phyloP scores from a whole-genome alignment of 1,284 basidiomycete species.

The Vanrija sp. region DNA sequence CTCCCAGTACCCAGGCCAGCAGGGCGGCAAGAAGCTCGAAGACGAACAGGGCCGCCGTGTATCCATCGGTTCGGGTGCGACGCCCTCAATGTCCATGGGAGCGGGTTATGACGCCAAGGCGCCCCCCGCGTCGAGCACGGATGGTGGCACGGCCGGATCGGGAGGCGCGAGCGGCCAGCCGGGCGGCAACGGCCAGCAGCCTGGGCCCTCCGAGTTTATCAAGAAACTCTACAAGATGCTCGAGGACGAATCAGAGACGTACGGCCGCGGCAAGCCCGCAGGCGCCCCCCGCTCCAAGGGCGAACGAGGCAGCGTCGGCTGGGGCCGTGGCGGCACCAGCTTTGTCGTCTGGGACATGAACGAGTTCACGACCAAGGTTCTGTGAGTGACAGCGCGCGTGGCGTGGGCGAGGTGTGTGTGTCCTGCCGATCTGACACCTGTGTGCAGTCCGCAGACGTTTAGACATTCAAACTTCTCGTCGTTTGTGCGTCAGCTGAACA shows the following conservation, averaged over 20 bases:
- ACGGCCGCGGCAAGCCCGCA: constrained; percentile 33
- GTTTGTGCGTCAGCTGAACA: constrained; percentile 93
- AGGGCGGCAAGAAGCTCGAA: constrained; percentile 1
- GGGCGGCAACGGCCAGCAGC: constrained; percentile 10
- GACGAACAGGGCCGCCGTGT: too few species aligned
- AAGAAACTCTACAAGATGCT: constrained; percentile 84
- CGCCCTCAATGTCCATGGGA: too few species aligned
- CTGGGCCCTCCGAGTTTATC: constrained; percentile 70
- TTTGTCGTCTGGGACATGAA: constrained; percentile 99
- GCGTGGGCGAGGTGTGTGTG: neutral
- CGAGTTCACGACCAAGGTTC: constrained; percentile 89
- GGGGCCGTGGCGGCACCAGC: constrained; percentile 80
- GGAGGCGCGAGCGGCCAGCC: too few species aligned
- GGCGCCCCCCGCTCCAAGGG: constrained; percentile 25
- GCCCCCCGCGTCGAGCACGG: neutral
- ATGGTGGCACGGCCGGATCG: neutral
- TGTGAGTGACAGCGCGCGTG: constrained; percentile 45
- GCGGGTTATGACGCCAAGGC: neutral
- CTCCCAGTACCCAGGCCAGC: neutral
- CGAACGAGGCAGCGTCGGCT: constrained; percentile 57
- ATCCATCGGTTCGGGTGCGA: too few species aligned
- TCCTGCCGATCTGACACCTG: neutral
- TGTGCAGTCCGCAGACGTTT: constrained; percentile 72
- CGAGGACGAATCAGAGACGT: constrained; percentile 40
- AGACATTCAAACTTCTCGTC: constrained; percentile 95